Base-by-base conservation (phyloP, 78 protist species). In the Chrysochromulina parva region DNA sequence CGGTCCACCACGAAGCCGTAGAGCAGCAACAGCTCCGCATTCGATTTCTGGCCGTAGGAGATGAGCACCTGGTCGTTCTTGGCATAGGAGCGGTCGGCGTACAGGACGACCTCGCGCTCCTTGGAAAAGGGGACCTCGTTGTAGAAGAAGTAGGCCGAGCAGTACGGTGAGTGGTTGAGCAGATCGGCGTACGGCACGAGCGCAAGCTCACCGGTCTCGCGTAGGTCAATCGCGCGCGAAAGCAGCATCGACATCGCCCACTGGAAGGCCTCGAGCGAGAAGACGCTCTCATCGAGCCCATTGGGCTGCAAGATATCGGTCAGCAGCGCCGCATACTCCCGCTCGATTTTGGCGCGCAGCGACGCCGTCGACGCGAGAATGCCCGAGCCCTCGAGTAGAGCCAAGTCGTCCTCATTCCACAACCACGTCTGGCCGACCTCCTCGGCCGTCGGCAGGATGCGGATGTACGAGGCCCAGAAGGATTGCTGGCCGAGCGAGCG, bases 141-240 rank as follows among this genome's bases (percentile, higher is more conserved):
- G 24, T 1, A 5, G 50, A 19, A 22, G 86, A 65, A 86, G 73
- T 17, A 11, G n/a, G 86, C 47, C 50, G 2, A 7, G 26, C 48
- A 20, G 59, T 3, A 52, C 50, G 74, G 90, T 65, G 74, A 65
- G 78, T 86, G 90, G 78, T 86, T 86, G 74, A 86, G 80, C 59
- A 86, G 82, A 50, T 86, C 90, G 14, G 78, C 62, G 62, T 57
- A 54, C 59, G 86, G 86, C 28, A 17, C 86, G 59, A 81, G 62
- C 62, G 17, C 62, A 1, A 28, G 88, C 78, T 3, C 28, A 28
- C 55, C 7, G 13, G 16, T 48, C 82, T 11, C 73, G 47, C 57
- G 17, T 5, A 74, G 54, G 58, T 74, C 17, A n/a, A 74, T 26
- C 58, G 24, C 84, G 55, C 84, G 84, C 58, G 84, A 74, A n/a